Percentiles rank a stretch among this genome's conserved stretches.
Conservation (phyloP, 495 filamentous ascomycete species). For the Neurospora sp. region DNA sequence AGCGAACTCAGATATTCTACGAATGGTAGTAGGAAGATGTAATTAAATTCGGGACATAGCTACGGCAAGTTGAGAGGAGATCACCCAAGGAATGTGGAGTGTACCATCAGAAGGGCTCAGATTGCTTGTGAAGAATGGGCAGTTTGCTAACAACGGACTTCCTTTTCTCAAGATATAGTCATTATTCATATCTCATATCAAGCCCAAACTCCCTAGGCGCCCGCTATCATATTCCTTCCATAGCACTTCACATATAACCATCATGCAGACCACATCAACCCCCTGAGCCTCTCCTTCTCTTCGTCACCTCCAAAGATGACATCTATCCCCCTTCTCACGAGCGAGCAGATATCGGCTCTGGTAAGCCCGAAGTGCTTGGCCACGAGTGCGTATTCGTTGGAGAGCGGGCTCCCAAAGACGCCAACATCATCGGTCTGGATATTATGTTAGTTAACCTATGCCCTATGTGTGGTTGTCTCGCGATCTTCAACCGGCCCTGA, state of each 20-base stretch:
- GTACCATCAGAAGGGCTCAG: too few relatives aligned
- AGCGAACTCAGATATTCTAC: too few relatives aligned
- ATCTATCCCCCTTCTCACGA: conserved; percentile 48
- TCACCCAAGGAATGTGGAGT: too few relatives aligned
- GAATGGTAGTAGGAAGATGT: too few relatives aligned
- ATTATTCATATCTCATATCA: neutral
- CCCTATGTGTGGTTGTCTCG: neutral
- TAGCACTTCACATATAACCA: neutral
- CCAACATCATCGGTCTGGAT: conserved; percentile 81
- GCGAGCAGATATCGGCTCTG: conserved; percentile 41
- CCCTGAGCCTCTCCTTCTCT: conserved; percentile 48
- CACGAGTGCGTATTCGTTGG: conserved; percentile 68
- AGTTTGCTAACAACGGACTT: too few relatives aligned
- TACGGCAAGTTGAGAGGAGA: too few relatives aligned
- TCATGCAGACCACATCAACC: conserved; percentile 33
- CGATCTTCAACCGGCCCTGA: neutral
- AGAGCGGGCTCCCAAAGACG: conserved; percentile 69
- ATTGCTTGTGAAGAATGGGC: too few relatives aligned
- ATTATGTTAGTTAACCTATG: neutral
- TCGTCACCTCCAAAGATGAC: conserved; percentile 55
- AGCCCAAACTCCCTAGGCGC: neutral
- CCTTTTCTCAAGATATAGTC: neutral
- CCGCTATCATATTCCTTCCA: neutral
- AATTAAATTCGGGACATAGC: too few relatives aligned
- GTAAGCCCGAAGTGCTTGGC: conserved; percentile 58